Evolutionary conservation across 495 filamentous ascomycete species (phyloP).

Genomic region (Podospora pseudocomata): DNA sequence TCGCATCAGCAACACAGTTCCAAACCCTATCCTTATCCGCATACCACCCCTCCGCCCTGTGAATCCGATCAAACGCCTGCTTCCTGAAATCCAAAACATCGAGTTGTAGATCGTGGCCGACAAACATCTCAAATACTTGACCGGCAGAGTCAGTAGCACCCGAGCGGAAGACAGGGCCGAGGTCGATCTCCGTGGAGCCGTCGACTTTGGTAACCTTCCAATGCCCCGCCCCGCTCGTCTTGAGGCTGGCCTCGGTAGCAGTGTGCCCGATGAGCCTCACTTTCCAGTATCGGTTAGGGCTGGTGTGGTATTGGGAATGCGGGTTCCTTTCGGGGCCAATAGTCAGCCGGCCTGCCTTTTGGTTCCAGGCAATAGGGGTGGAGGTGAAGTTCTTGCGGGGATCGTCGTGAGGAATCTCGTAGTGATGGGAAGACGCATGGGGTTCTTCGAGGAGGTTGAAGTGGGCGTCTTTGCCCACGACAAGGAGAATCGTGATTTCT

Average conservation of each 20-base stretch:
- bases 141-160: too few relatives aligned
- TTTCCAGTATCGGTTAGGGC: slow-evolving; percentile 21
- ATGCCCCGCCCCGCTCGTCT: slow-evolving; percentile 1
- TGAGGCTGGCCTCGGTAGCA: slow-evolving; percentile 2
- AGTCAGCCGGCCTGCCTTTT: slow-evolving; percentile 25
- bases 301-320: not conserved
- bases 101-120: slow-evolving; percentile 38
- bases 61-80: slow-evolving; percentile 34
- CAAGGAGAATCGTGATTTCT: slow-evolving; percentile 45
- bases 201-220: slow-evolving; percentile 14
- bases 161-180: slow-evolving; percentile 5
- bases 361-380: slow-evolving; percentile 29
- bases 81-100: slow-evolving; percentile 28
- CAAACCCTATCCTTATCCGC: slow-evolving; percentile 41
- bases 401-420: slow-evolving; percentile 7
- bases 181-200: slow-evolving; percentile 8
- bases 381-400: slow-evolving; percentile 22
- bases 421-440: slow-evolving; percentile 13
- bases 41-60: slow-evolving; percentile 42
- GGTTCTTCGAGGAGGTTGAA: slow-evolving; percentile 41
- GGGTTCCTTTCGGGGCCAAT: slow-evolving; percentile 26
- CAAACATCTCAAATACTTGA: slow-evolving; percentile 21
- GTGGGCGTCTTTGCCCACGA: slow-evolving; percentile 49
- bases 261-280: slow-evolving; percentile 25
- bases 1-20: slow-evolving; percentile 28